Percentiles rank a stretch among this genome's conserved stretches.
These are phyloP conservation scores for Breviolum minutum DNA, from an alignment of 73 alveolate genomes.

Conservation along the genomic window DNA sequence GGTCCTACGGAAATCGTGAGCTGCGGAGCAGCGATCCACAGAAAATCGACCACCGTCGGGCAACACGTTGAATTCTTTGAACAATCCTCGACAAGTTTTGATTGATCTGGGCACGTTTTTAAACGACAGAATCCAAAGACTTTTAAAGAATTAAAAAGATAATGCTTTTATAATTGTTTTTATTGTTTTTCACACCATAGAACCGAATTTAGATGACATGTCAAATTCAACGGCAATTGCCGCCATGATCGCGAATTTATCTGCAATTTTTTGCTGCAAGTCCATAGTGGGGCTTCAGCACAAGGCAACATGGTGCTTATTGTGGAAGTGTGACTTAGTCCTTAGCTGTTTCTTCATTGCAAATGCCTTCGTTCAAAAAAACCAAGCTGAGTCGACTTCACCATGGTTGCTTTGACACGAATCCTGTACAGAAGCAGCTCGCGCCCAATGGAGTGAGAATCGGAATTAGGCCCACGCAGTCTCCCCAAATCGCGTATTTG, in stretches of 20 bases:
- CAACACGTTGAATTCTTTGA: background rate
- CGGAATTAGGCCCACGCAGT: conserved; percentile 35
- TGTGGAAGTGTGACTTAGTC: background rate
- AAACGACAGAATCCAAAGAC: too few species aligned
- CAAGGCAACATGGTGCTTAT: background rate
- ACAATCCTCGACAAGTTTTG: background rate
- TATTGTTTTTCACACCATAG: too few species aligned
- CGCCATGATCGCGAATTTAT: too few species aligned
- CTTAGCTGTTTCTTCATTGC: background rate
- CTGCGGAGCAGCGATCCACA: background rate
- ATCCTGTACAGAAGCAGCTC: conserved; percentile 5
- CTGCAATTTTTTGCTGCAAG: background rate
- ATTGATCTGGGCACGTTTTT: too few species aligned
- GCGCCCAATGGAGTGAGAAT: conserved; percentile 14
- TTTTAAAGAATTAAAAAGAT: too few species aligned
- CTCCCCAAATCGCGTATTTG: background rate
- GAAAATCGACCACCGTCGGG: background rate
- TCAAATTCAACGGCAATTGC: too few species aligned
- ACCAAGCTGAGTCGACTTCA: too few species aligned
- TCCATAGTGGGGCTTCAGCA: background rate
- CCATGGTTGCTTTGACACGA: background rate
- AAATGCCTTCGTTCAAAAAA: too few species aligned
- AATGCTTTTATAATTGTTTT: too few species aligned
- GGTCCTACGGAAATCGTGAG: background rate
- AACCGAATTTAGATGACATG: too few species aligned